Evolutionary conservation across 345 rosid species (phyloP).

Genomic region (Rhodamnia argentea): DNA sequence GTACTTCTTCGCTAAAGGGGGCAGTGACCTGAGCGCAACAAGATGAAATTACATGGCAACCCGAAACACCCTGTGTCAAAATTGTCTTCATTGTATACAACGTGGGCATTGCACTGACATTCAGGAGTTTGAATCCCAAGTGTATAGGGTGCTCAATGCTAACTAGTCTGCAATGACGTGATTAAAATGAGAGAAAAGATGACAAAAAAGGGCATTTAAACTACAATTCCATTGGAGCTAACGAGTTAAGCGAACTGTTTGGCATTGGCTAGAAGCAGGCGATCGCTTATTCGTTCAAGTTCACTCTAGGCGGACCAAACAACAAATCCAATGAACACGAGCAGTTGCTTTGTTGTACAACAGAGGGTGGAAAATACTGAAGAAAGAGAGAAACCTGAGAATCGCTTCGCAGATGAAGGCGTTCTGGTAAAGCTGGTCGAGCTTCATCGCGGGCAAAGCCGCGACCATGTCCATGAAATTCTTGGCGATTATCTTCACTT

Average conservation of each 20-base stretch:
- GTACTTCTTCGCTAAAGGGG: conserved; percentile 88
- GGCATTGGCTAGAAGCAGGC: background rate
- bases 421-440: conserved; percentile 66
- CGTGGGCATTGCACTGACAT: background rate
- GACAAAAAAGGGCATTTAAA: background rate
- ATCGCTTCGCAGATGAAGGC: conserved; percentile 89
- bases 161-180: background rate
- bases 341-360: background rate
- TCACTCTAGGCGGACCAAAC: background rate
- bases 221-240: background rate
- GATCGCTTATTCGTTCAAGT: background rate
- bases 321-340: background rate
- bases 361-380: background rate
- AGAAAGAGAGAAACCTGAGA: conserved; percentile 41
- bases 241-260: background rate
- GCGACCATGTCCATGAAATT: conserved; percentile 99
- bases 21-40: conserved; percentile 56
- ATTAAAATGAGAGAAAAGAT: background rate
- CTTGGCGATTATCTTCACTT: conserved; percentile 78
- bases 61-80: background rate
- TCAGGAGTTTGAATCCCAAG: background rate
- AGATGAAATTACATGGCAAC: background rate
- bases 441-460: conserved; percentile 75
- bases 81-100: background rate
- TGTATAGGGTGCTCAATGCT: background rate